A percentile compares a stretch with the other conserved stretches of the same genome.
Conservation (phyloP, 768 basidiomycete species). For the Lentinula edodes region DNA sequence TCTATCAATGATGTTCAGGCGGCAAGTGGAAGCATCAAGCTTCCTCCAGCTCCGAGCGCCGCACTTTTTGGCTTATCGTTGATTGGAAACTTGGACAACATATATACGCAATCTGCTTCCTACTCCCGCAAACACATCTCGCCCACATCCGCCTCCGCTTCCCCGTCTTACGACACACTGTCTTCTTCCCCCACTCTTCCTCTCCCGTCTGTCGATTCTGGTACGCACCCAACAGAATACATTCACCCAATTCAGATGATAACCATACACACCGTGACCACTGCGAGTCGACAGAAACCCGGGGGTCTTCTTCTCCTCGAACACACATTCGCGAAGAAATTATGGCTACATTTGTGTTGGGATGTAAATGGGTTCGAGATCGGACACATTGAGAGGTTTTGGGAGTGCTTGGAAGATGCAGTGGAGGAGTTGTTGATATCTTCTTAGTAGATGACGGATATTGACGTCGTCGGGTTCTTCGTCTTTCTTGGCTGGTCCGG, state of each 20-base stretch:
- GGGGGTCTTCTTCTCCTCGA: slow-evolving; percentile 59
- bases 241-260: neutral
- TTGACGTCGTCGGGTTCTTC: neutral
- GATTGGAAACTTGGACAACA: slow-evolving; percentile 62
- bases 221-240: neutral
- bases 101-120: slow-evolving; percentile 27
- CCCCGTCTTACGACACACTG: neutral
- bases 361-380: slow-evolving; percentile 24
- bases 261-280: slow-evolving; percentile 51
- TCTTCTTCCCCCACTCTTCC: neutral
- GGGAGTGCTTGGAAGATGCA: slow-evolving; percentile 18
- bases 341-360: slow-evolving; percentile 43
- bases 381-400: slow-evolving; percentile 22
- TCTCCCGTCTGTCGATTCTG: neutral
- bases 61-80: slow-evolving; percentile 58
- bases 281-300: slow-evolving; percentile 57
- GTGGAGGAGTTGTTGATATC: slow-evolving; percentile 11
- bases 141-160: neutral
- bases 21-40: slow-evolving; percentile 18
- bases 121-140: neutral
- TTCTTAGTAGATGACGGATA: neutral
- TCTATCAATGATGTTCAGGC: slow-evolving; percentile 7
- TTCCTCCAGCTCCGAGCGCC: slow-evolving; percentile 21
- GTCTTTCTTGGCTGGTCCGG: neutral
- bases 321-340: slow-evolving; percentile 52